Evolutionary conservation across 495 filamentous ascomycete genomes (phyloP).

Genomic region (Neurospora discreta): DNA sequence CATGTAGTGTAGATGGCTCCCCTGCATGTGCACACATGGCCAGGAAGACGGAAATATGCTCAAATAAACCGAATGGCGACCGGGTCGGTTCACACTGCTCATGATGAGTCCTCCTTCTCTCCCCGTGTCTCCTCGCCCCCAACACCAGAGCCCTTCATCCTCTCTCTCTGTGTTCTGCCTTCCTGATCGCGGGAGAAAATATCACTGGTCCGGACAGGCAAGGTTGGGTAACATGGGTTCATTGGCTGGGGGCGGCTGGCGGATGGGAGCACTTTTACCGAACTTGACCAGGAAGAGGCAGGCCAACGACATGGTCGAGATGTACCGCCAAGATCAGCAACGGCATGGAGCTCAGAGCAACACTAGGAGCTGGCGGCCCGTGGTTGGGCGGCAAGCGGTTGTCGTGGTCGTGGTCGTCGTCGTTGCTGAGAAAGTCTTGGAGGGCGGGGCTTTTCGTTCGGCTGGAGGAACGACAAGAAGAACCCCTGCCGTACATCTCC

Average conservation of each 20-base stretch:
- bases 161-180: not conserved
- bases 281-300: constrained; percentile 11
- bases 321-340: constrained; percentile 2
- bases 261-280: constrained; percentile 15
- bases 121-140: not conserved
- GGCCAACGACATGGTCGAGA: constrained; percentile 8
- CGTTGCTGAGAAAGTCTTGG: not conserved
- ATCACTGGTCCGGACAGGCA: not conserved
- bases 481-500: not conserved
- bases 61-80: not conserved
- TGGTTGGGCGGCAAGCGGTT: constrained; percentile 22
- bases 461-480: not conserved
- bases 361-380: constrained; percentile 7
- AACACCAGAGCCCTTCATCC: not conserved
- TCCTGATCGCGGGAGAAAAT: not conserved
- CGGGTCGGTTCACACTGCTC: not conserved
- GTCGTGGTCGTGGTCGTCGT: not conserved
- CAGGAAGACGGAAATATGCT: not conserved
- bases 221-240: constrained; percentile 1
- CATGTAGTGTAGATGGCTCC: not conserved
- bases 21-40: not conserved
- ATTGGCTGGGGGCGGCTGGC: constrained; percentile 19
- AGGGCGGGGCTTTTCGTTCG: not conserved
- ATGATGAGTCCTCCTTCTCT: not conserved
- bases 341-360: not conserved